Conservation (phyloP, 2,329 filamentous ascomycete species). For the Aspergillus transmontanensis region DNA sequence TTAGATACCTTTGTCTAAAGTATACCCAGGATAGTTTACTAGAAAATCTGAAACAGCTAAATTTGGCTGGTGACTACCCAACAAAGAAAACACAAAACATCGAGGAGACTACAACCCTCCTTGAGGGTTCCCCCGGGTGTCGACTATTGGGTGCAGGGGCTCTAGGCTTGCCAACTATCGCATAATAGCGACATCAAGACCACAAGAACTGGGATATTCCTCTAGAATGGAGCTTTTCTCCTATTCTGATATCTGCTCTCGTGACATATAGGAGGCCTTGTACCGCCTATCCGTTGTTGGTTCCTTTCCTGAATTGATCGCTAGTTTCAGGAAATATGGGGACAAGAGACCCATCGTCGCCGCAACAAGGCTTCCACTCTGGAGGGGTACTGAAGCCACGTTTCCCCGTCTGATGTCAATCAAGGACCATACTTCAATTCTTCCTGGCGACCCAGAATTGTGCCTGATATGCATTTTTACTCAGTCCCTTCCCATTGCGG, state of each 20-base stretch:
- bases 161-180: not conserved
- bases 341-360: no score
- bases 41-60: not conserved
- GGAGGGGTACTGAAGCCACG: not conserved
- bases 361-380: not conserved
- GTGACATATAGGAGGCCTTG: no score
- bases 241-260: no score
- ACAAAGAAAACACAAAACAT: not conserved
- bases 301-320: not conserved
- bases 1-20: not conserved
- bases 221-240: no score
- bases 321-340: no score
- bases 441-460: conserved; percentile 55
- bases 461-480: conserved; percentile 56
- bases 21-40: not conserved
- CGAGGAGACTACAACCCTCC: not conserved
- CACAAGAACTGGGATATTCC: no score
- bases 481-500: conserved; percentile 55
- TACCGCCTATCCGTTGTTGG: no score
- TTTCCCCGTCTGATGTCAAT: accelerated
- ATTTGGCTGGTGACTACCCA: no score
- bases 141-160: not conserved
- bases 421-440: not conserved
- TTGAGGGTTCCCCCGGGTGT: not conserved
- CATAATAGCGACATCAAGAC: no score